Base-by-base conservation (phyloP, 768 basidiomycete species). In the Termitomyces sp. region DNA sequence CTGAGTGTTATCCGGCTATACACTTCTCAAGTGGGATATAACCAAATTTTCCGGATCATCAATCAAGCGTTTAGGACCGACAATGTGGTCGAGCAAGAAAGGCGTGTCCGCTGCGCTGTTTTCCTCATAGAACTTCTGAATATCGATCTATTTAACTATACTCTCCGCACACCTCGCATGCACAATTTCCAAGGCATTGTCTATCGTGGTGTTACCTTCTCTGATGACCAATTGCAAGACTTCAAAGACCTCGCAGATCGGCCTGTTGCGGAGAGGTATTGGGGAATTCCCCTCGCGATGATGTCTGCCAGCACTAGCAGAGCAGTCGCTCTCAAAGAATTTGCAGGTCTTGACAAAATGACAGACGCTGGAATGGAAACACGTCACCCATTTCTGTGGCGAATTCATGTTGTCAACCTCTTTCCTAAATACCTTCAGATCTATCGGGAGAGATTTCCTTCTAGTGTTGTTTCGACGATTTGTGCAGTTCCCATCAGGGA, bases 91-190 rank as follows among this genome's bases (percentile, higher is more conserved):
- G 61, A 59, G 31, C 57, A 62, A 42, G 41, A 59, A 46, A 57
- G 31, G 29, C 60, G 60, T 22, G 49, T 62, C 14, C 53, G 55
- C 8, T 59, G 57, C 32, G 61, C 55, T 5, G 57, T 59, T 1
- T 62, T 62, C 26, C 61, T 62, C 3, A 59, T 62, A 55, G 61
- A 62, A 43, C 51, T 62, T 20, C 61, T 62, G 14, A 62, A 62
- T 20, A 54, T 62, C 42, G 61, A 62, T 59, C 42, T 62, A 13
- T 62, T 59, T 29, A 62, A 62, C 37, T 62, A 62, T 31, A 59
- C 57, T 7, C 46, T 57, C 36, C 58, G 51, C 31, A 32, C 32
- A 26, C 55, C 48, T 34, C 55, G 42, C 42, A 37, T 34, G 5
- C 16, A 47, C 32, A 62, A 53, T 49, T 59, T 62, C 14, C 50